Evolutionary conservation across 306 rosid genomes (phyloP).

Genomic region (Sechiopsis laciniata): DNA sequence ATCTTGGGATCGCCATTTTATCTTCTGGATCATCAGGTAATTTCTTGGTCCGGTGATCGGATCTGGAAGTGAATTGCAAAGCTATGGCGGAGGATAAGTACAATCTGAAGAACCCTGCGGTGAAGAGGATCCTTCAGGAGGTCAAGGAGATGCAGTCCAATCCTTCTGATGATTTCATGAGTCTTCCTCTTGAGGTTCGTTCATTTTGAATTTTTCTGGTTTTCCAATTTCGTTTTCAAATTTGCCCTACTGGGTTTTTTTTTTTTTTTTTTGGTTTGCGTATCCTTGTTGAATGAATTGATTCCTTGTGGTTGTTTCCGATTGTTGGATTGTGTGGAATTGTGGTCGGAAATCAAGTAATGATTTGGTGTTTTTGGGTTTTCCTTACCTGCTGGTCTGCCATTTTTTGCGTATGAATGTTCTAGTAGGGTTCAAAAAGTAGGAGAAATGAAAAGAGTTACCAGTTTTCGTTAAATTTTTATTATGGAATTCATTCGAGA

Average conservation of each 20-base stretch:
- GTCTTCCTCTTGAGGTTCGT: constrained; percentile 85
- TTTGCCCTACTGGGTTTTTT: constrained; percentile 4
- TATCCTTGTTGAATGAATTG: neutral
- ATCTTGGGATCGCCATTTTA: too few species aligned
- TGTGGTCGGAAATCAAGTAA: neutral
- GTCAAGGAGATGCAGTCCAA: constrained; percentile 89
- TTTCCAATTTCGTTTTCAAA: neutral
- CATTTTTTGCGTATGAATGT: neutral
- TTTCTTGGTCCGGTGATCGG: neutral
- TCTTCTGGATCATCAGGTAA: neutral
- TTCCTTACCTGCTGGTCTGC: neutral
- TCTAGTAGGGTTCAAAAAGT: neutral
- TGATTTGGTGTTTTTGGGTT: neutral
- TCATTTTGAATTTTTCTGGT: neutral
- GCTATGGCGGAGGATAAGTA: constrained; percentile 72
- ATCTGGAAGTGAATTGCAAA: neutral
- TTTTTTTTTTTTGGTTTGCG: neutral
- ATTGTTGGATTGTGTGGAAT: neutral
- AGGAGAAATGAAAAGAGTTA: neutral
- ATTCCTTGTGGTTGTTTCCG: neutral
- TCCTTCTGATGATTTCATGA: constrained; percentile 89
- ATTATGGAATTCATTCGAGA: neutral
- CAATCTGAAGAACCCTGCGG: constrained; percentile 82
- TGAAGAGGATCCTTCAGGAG: constrained; percentile 92
- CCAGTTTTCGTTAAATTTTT: neutral